Base-by-base conservation (phyloP, 2,329 filamentous ascomycete genomes). In the Exserohilum turcica region DNA sequence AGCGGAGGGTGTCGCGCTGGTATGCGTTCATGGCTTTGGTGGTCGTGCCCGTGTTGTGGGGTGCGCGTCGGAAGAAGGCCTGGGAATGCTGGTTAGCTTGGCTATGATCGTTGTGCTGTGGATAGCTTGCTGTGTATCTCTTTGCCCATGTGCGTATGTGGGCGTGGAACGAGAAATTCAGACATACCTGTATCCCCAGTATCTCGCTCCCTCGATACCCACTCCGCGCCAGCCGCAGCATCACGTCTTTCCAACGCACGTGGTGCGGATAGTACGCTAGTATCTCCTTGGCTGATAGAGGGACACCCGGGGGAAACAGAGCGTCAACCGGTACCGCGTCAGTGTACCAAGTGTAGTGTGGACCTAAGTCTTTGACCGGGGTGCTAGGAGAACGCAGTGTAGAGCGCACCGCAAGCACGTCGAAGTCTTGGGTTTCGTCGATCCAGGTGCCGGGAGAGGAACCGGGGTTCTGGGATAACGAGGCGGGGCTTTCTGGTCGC, bases 191-290 rank as follows among this genome's bases (percentile, higher is more conserved):
- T 21, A 69, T 66, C 7, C 43, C 62, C 5, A 65, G 18, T 3
- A 70, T 62, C 4, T 67, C 63, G 37, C 38, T 3, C 2, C 63
- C 61, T 2, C 50, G 51, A 32, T 63, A 70, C 8, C 56, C 49
- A 19, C 69, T 70, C 8, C 61, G 58, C 6, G 57, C 35, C 1
- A 70, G 56, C 0, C 68, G 63, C 2, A 65, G n/a, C 57, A 61
- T 64, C 3, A 71, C 50, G 4, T 51, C 57, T 45, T 54, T 60
- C 60, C 59, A 63, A 1, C 61, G 61, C 9, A 66, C 45, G 37
- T 70, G 65, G 36, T 71, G 66, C 0, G 68, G 67, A 28, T 70
- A 72, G 57, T 59, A 72, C 1, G 64, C 61, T 9, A 43, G 52
- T 1, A 72, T 57, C 43, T 72, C 66, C 10, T 66, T 68, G 0